Percentiles rank a stretch among this genome's conserved stretches.
Conservation (phyloP, 768 basidiomycete species). For the Termitomyces sp. region DNA sequence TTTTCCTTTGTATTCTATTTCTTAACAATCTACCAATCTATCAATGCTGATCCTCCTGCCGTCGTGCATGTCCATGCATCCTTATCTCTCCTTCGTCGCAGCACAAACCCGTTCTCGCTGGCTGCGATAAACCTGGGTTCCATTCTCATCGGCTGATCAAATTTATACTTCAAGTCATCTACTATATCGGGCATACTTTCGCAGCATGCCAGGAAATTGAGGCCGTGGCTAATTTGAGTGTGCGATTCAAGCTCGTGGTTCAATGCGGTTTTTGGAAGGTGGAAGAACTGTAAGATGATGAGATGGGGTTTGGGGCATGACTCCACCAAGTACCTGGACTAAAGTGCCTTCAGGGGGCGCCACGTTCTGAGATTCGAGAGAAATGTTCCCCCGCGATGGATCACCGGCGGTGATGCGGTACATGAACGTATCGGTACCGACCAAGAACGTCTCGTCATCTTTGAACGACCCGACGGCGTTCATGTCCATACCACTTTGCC, state of each 20-base stretch:
- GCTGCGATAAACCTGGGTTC: constrained; percentile 37
- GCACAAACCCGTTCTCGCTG: constrained; percentile 54
- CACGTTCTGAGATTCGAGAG: constrained; percentile 45
- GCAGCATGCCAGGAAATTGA: constrained; percentile 16
- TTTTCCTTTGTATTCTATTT: not conserved
- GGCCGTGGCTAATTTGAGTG: not conserved
- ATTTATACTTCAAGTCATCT: not conserved
- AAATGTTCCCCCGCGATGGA: constrained; percentile 64
- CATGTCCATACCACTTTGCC: constrained; percentile 28
- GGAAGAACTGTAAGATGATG: constrained; percentile 34
- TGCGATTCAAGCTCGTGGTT: not conserved
- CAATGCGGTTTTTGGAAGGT: constrained; percentile 27
- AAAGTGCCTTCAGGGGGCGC: constrained; percentile 47
- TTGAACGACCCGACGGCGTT: constrained; percentile 32
- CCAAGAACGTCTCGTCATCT: constrained; percentile 54
- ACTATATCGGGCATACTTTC: constrained; percentile 14
- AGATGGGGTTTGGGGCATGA: not conserved
- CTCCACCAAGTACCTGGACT: constrained; percentile 37
- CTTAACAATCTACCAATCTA: constrained; percentile 11
- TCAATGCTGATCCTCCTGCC: constrained; percentile 28
- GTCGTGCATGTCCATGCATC: constrained; percentile 38
- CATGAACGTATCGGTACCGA: constrained; percentile 44
- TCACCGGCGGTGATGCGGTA: constrained; percentile 68
- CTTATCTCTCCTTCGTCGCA: constrained; percentile 21
- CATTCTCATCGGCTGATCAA: constrained; percentile 14